Conservation (phyloP, 2,329 filamentous ascomycete species). For the Parafenestella ontariensis region DNA sequence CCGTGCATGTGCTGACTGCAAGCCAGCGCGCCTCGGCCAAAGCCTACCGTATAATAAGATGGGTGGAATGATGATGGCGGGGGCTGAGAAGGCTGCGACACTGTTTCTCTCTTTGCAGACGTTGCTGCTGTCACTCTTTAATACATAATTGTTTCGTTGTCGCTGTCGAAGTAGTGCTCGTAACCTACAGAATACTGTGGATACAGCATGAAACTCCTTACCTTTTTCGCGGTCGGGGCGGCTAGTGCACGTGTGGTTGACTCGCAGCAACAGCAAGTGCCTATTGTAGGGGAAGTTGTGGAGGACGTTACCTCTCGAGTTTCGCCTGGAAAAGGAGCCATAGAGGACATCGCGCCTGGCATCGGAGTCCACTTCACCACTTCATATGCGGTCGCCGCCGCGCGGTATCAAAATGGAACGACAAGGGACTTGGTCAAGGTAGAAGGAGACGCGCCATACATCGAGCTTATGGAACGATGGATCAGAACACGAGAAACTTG, state of each 20-base stretch:
- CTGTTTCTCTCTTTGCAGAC: not conserved
- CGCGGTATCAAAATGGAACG: constrained; percentile 32
- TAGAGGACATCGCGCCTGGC: constrained; percentile 12
- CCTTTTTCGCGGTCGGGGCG: not conserved
- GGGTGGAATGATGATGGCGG: not conserved
- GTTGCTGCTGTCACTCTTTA: not conserved
- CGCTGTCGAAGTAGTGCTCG: not conserved
- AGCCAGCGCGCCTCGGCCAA: not conserved
- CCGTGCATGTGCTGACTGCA: not conserved
- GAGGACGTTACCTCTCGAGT: not conserved
- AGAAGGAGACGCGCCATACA: constrained; percentile 30
- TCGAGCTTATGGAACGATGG: constrained; percentile 32
- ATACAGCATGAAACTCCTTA: not conserved
- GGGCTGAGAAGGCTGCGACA: not conserved
- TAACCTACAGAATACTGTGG: not conserved
- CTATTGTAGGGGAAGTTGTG: not conserved
- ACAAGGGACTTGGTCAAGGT: constrained; percentile 30
- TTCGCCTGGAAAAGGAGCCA: not conserved
- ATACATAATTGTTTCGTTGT: not conserved
- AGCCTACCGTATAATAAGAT: not conserved
- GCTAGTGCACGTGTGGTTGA: not conserved
- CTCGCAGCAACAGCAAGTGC: not conserved
- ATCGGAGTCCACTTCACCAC: constrained; percentile 40
- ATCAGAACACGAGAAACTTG: constrained; percentile 11
- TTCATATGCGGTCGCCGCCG: constrained; percentile 33